A percentile compares a stretch with the other conserved stretches of the same genome.
These are phyloP conservation scores for Metschnikowia vanudenii DNA, from an alignment of 805 yeast genomes.

Conservation along the genomic window DNA sequence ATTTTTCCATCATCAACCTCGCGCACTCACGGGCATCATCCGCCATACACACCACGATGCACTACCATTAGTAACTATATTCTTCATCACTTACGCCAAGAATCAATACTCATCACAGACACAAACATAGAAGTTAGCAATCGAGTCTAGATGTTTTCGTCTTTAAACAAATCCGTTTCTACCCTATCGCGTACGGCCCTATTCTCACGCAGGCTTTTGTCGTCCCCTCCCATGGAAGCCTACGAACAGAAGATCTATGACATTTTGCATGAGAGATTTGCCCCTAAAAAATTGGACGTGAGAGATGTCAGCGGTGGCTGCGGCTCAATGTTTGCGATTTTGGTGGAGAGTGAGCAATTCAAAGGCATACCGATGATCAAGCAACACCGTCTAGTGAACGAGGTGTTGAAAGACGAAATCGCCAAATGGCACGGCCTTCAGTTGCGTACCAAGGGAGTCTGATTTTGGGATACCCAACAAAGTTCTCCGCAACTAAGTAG, in stretches of 20 bases:
- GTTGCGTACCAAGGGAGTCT: constrained; percentile 62
- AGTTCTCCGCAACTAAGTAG: not conserved
- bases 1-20: not conserved
- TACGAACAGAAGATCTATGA: constrained; percentile 65
- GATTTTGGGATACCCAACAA: not conserved
- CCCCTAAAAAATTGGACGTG: constrained; percentile 65
- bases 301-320: constrained; percentile 90
- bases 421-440: constrained; percentile 94
- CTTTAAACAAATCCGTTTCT: not conserved
- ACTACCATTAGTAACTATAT: constrained; percentile 5
- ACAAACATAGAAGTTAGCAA: no score
- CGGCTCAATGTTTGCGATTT: constrained; percentile 95
- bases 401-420: constrained; percentile 78
- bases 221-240: constrained; percentile 42
- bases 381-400: constrained; percentile 89
- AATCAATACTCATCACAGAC: not conserved
- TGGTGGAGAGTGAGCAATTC: constrained; percentile 68
- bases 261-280: constrained; percentile 52
- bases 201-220: constrained; percentile 8
- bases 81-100: no score
- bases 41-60: not conserved
- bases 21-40: constrained; percentile 1
- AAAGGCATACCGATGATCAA: constrained; percentile 81
- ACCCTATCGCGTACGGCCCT: not conserved
- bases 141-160: constrained; percentile 1